Evolutionary conservation across 257 asterid genomes (phyloP), one percentile per base, ranked within the genome.

Genomic region (Penstemon eatonii): DNA sequence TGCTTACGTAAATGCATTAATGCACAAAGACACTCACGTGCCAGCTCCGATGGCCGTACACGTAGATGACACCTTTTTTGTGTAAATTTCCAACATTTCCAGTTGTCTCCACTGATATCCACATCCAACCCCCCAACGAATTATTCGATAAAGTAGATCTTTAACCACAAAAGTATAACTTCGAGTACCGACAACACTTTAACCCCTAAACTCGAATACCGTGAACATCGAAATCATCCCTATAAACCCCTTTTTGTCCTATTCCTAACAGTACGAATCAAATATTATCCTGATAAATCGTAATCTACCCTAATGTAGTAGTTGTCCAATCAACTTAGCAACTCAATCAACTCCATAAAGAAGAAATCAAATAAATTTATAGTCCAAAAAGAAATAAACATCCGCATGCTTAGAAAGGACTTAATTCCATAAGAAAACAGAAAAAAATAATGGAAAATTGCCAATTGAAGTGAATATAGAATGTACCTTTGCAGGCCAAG

Each of bases 401-500:
- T 55, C 64, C 1, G n/a, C 61, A 25, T 25, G 33, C 33, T 25
- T 25, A 25, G 2, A 25, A 60, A 59, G 5, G 19, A 43, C 42
- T 25, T 36, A 13, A 40, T 49, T 18, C 63, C 33, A 11, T 40
- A 36, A 11, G 4, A 25, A 56, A 12, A 19, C 52, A 58, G 51
- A 33, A 66, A 9, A 9, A 67, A 61, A 57, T 52, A 56, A 13
- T 13, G n/a, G 33, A 65, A 72, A 10, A 36, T 1, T 19, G 60
- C 46, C 13, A 7, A 65, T 67, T 55, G 54, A 54, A 57, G 44
- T 5, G 2, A 11, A 11, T 18, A 40, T 56, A 80, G 63, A 73
- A 70, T 66, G 76, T 44, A 91, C 96, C 96, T 91, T 91, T 72
- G 97, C 96, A 68, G 97, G 96, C 97, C 97, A 91, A 76, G 92